Evolutionary conservation across 352 stramenopile genomes (phyloP), one percentile per base, ranked within the genome.

Genomic region (Phytophthora brassicae): DNA sequence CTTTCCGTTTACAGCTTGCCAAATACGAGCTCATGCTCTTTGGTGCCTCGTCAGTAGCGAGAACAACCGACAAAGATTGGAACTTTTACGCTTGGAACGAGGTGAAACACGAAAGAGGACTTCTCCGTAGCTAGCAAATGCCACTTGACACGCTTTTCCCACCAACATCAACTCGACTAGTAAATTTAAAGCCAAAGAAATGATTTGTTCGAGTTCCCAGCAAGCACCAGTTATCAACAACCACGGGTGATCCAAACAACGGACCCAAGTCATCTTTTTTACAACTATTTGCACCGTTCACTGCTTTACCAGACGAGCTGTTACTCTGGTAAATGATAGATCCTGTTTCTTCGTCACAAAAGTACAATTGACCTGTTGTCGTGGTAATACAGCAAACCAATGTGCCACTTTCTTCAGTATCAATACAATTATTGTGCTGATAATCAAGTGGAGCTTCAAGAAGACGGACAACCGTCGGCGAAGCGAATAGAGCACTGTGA

Each of bases 11-110:
- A 16, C 80, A 89, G 47, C 68, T 89, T n/a, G 80, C 80, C 16
- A 83, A 87, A 36, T 89, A 75, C 49, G 80, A 89, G 63, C 60
- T 89, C 12, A 78, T 79, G 64, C 56, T 89, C 9, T 76, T 75
- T 48, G 80, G 80, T 0, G 48, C 47, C 2, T 89, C 80, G 1
- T 88, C 77, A 0, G 80, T 89, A 1, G 80, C 80, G 2, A 64
- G 58, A 26, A 84, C 80, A 1, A 56, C 62, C 13, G 80, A 88
- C 51, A 80, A 74, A 20, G 80, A 89, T 65, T 89, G 80, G 80
- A 83, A 89, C 38, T 89, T 89, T 56, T 86, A 75, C 44, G 71
- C 72, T 20, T 89, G 80, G 80, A 87, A 89, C 54, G 81, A 90
- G 22, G 64, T 90, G 28, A 88, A 90, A 57, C 43, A 58, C 20